These are phyloP conservation scores for Nicotiana undulata DNA, from an alignment of 257 asterid genomes.

Conservation along the genomic window DNA sequence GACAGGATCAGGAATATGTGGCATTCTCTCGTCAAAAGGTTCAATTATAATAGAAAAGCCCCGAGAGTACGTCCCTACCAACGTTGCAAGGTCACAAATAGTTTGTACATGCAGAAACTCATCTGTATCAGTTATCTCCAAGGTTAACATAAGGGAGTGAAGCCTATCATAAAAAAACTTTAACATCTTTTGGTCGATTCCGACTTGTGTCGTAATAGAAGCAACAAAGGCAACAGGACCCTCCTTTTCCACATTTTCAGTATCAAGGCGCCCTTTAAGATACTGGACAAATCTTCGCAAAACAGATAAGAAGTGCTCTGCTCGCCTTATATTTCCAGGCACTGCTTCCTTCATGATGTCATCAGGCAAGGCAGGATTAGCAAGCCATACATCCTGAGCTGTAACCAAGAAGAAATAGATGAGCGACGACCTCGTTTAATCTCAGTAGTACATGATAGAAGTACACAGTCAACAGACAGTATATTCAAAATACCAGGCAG, in stretches of 20 bases:
- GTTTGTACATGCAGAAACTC: constrained; percentile 89
- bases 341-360: constrained; percentile 95
- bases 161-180: constrained; percentile 89
- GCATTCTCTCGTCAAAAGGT: constrained; percentile 96
- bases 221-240: constrained; percentile 95
- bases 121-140: constrained; percentile 94
- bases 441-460: not conserved
- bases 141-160: constrained; percentile 85
- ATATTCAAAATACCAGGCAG: constrained; percentile 59
- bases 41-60: constrained; percentile 96
- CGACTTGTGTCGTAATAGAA: constrained; percentile 76
- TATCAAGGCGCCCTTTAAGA: constrained; percentile 58
- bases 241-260: constrained; percentile 95
- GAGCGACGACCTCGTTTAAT: not conserved
- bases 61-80: constrained; percentile 83
- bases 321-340: constrained; percentile 95
- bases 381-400: constrained; percentile 74
- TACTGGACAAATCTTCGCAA: constrained; percentile 86
- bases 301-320: constrained; percentile 91
- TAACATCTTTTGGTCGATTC: constrained; percentile 92
- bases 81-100: constrained; percentile 91
- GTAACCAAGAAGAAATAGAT: constrained; percentile 18
- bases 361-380: constrained; percentile 87
- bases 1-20: constrained; percentile 95
- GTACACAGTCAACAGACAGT: not conserved